Percentiles rank a stretch among this genome's conserved stretches.
Evolutionary conservation across 2,329 filamentous ascomycete genomes (phyloP).

Genomic region (Scopulariopsis brevicaulis): DNA sequence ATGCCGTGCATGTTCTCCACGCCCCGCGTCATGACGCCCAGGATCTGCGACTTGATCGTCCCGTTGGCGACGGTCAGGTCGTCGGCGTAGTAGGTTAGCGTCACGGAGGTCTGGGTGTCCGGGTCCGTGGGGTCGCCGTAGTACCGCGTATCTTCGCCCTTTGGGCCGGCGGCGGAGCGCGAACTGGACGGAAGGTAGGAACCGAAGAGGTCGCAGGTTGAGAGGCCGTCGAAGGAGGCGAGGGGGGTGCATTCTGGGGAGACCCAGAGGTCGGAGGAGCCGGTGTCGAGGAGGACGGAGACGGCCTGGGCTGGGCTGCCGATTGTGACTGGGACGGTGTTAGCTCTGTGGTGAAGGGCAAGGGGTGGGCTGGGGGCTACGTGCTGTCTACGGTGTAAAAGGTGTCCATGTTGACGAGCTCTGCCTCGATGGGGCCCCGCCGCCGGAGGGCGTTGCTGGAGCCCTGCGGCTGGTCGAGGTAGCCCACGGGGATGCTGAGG

Average conservation of each 20-base stretch:
- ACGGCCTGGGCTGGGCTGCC: constrained; percentile 29
- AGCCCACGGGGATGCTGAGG: constrained; percentile 22
- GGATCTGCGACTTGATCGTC: constrained; percentile 31
- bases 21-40: constrained; percentile 33
- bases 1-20: constrained; percentile 21
- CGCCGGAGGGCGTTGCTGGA: not conserved
- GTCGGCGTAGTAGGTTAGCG: constrained; percentile 33
- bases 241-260: constrained; percentile 35
- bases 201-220: constrained; percentile 27
- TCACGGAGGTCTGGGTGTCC: constrained; percentile 22
- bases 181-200: constrained; percentile 31
- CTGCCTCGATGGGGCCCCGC: constrained; percentile 14
- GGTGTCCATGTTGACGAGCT: constrained; percentile 22
- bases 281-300: constrained; percentile 36
- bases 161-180: constrained; percentile 22
- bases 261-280: constrained; percentile 44
- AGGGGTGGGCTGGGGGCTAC: constrained; percentile 5
- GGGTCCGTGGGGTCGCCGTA: constrained; percentile 26
- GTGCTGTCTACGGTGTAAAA: constrained; percentile 26
- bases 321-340: constrained; percentile 20
- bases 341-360: not conserved
- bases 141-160: constrained; percentile 22
- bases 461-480: constrained; percentile 13
- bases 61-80: constrained; percentile 30
- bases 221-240: constrained; percentile 17